These are phyloP conservation scores for Stachybotrys echinatus DNA, from an alignment of 2,329 filamentous ascomycete species.

Conservation along the genomic window DNA sequence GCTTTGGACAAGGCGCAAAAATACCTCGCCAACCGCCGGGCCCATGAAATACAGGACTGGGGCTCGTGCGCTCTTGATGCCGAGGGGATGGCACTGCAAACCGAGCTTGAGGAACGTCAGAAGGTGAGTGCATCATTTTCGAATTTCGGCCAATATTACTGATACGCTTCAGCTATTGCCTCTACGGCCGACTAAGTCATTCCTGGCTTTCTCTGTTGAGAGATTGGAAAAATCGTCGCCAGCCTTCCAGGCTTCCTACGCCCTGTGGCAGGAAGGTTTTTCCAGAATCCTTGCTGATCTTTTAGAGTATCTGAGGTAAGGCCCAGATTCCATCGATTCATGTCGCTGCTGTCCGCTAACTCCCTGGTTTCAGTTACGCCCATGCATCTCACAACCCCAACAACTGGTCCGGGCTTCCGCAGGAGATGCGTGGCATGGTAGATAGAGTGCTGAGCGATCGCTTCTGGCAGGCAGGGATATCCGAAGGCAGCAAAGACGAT, in stretches of 20 bases:
- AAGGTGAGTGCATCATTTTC: slow-evolving; percentile 40
- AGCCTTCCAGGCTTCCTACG: slow-evolving; percentile 69
- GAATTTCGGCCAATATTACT: slow-evolving; percentile 3
- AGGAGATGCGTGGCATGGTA: slow-evolving; percentile 72
- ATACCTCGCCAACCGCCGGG: slow-evolving; percentile 69
- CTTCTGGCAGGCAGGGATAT: slow-evolving; percentile 98
- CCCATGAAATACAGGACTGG: slow-evolving; percentile 79
- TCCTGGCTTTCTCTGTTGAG: slow-evolving; percentile 89
- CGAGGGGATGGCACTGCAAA: slow-evolving; percentile 74
- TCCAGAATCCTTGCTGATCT: slow-evolving; percentile 80
- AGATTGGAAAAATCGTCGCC: slow-evolving; percentile 70
- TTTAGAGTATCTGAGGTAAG: slow-evolving; percentile 71
- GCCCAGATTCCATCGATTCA: background rate
- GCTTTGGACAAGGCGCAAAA: slow-evolving; percentile 74
- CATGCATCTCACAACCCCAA: slow-evolving; percentile 85
- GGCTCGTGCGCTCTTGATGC: slow-evolving; percentile 68
- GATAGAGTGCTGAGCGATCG: slow-evolving; percentile 83
- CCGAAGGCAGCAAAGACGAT: slow-evolving; percentile 89
- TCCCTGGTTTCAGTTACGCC: slow-evolving; percentile 58
- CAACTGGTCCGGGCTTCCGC: slow-evolving; percentile 74
- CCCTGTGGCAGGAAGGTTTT: slow-evolving; percentile 81
- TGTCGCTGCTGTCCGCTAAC: background rate
- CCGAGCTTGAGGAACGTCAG: slow-evolving; percentile 69
- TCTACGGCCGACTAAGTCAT: slow-evolving; percentile 80
- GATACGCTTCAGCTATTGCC: slow-evolving; percentile 55